Evolutionary conservation across 179 eudicot genomes (phyloP).

Genomic region (Actinidia arguta): DNA sequence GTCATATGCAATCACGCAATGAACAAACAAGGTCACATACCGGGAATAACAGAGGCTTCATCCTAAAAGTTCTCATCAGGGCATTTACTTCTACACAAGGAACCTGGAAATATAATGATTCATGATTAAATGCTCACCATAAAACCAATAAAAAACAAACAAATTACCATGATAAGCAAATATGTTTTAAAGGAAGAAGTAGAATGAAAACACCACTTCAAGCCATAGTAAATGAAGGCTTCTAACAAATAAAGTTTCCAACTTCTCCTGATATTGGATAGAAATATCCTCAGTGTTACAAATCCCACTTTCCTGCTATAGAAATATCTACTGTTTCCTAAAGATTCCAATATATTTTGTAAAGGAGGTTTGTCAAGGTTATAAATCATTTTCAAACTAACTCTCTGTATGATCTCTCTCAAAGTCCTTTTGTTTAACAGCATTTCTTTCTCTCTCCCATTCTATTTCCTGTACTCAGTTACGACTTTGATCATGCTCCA

Average conservation of each 20-base stretch:
- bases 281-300: slow-evolving; percentile 4
- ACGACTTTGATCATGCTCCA: neutral
- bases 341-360: neutral
- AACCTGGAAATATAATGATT: slow-evolving; percentile 54
- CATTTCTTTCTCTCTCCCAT: neutral
- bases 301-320: slow-evolving; percentile 3
- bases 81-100: slow-evolving; percentile 98
- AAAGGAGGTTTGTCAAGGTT: neutral
- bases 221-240: slow-evolving; percentile 2
- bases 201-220: neutral
- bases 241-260: slow-evolving; percentile 4
- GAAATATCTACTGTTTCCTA: neutral
- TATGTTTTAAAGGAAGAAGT: neutral
- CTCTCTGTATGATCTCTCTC: neutral
- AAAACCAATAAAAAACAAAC: neutral
- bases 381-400: neutral
- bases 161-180: slow-evolving; percentile 2
- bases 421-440: neutral
- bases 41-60: slow-evolving; percentile 93
- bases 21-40: slow-evolving; percentile 47
- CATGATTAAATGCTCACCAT: neutral
- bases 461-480: neutral
- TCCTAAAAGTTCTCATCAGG: slow-evolving; percentile 92
- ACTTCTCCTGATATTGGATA: neutral
- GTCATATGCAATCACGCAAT: slow-evolving; percentile 18